Percentiles rank a stretch among this genome's conserved stretches.
These are phyloP conservation scores for Bipolaris cookei DNA, from an alignment of 2,329 filamentous ascomycete genomes.

Conservation along the genomic window DNA sequence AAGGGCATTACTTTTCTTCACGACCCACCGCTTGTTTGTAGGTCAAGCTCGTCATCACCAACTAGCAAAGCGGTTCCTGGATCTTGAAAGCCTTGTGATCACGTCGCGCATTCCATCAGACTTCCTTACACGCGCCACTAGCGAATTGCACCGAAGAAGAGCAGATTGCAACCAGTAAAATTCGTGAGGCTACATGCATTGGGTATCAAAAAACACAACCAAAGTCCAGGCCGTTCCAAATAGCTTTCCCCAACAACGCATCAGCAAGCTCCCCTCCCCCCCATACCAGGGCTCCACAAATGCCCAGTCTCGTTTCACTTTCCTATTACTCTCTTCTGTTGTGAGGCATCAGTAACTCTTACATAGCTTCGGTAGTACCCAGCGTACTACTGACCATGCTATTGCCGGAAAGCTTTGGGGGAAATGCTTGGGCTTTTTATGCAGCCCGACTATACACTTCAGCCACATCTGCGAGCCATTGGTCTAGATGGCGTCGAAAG, in stretches of 20 bases:
- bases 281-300: neutral
- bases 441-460: slow-evolving; percentile 9
- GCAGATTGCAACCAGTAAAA: neutral
- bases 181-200: neutral
- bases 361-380: neutral
- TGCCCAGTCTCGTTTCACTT: neutral
- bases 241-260: neutral
- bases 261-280: neutral
- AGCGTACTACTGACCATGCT: neutral
- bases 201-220: neutral
- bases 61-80: neutral
- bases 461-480: slow-evolving; percentile 12
- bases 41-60: neutral
- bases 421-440: slow-evolving; percentile 3
- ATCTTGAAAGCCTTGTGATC: neutral
- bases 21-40: neutral
- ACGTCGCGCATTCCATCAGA: neutral
- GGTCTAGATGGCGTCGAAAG: slow-evolving; percentile 7
- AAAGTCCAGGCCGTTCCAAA: slow-evolving; percentile 1
- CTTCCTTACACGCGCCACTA: neutral
- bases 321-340: neutral
- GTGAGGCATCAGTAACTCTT: neutral
- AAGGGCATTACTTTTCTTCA: neutral
- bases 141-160: neutral
- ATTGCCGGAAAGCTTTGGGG: slow-evolving; percentile 1